Evolutionary conservation across 495 filamentous ascomycete species (phyloP), one percentile per base, ranked within the genome.

Genomic region (Penicillium diatomitis): DNA sequence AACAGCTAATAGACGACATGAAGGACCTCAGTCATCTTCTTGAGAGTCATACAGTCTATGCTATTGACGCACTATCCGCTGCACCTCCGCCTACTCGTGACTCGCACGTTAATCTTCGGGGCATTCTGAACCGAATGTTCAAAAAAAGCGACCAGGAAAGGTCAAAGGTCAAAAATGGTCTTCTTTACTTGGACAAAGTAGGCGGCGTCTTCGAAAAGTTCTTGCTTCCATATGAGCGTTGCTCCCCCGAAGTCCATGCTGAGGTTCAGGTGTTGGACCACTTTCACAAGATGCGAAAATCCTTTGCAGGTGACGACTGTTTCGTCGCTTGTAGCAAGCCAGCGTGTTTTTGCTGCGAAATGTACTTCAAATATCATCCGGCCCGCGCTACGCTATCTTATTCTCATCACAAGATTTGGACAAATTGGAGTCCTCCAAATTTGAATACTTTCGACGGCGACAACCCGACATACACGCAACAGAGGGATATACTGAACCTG

Each of bases 291-390:
- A 43, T 27, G n/a, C 6, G 8, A 4, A 37, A n/a, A 37, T 9
- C 28, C 7, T 47, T 47, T 38, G 45, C 45, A 7, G 34, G 45
- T 8, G 4, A 47, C 3, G 45, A 47, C 12, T 8, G 10, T 30
- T 47, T 39, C 35, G 40, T 47, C 34, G 45, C 45, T 38, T 47
- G 45, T 39, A 47, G 45, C 11, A 47, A 47, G 36, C 34, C 33
- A 8, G 45, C 45, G 7, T 47, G 45, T 12, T 31, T 47, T 6
- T 47, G 45, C 20, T 47, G 45, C 27, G 45, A 47, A 32, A 28
- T 47, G 33, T 47, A 47, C 20, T 47, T 47, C 45, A 27, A 38
- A 4, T 38, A 47, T 32, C 45, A 47, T 32, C 45, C 45, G 32
- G 45, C 45, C 32, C 45, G 35, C 6, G 20, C 40, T 20, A 32